phyloP scores from a whole-genome alignment of 2,329 filamentous ascomycete species.

The Ascochyta pisi region DNA sequence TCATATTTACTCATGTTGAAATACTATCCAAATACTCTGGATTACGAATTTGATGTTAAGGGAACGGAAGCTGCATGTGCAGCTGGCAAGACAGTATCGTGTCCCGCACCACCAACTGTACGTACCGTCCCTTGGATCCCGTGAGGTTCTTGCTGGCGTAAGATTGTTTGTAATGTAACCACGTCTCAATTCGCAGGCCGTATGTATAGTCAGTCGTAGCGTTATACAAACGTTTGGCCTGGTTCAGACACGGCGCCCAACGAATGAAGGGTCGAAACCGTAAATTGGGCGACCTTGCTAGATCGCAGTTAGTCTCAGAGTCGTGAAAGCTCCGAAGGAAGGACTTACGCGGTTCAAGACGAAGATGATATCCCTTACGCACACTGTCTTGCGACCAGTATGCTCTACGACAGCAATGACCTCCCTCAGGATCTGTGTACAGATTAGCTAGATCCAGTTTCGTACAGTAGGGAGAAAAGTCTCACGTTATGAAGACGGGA shows the following conservation, averaged over 20 bases:
- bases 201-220: too few relatives aligned
- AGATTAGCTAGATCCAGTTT: neutral
- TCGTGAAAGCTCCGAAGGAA: neutral
- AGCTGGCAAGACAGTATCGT: too few relatives aligned
- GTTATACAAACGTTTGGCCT: too few relatives aligned
- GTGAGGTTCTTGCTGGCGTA: too few relatives aligned
- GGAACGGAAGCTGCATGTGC: too few relatives aligned
- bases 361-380: conserved; percentile 41
- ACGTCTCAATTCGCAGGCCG: too few relatives aligned
- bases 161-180: too few relatives aligned
- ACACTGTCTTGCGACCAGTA: conserved; percentile 38
- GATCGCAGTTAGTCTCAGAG: neutral
- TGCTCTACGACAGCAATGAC: conserved; percentile 36
- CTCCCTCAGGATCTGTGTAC: conserved; percentile 31
- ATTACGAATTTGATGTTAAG: too few relatives aligned
- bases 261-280: conserved; percentile 14
- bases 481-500: conserved; percentile 51
- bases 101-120: too few relatives aligned
- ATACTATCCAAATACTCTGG: too few relatives aligned
- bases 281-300: conserved; percentile 16
- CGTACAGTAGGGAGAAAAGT: neutral
- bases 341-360: conserved; percentile 39
- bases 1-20: too few relatives aligned
- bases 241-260: neutral
- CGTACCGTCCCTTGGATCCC: too few relatives aligned